These are phyloP conservation scores for Lunasporangiospora selenospora DNA, from an alignment of 192 early-diverging fungal genomes.

Conservation along the genomic window DNA sequence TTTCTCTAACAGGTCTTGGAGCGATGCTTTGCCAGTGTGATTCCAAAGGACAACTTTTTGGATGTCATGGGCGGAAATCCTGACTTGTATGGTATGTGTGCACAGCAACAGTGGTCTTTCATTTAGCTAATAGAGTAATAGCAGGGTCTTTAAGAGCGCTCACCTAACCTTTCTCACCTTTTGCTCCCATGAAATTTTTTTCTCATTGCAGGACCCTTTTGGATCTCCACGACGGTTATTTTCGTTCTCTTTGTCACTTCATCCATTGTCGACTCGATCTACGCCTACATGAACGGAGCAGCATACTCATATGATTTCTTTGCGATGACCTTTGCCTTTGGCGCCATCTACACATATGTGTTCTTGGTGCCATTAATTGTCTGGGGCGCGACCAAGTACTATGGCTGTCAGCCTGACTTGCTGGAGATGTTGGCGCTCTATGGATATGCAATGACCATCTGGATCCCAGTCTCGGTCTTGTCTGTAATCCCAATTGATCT, in stretches of 20 bases:
- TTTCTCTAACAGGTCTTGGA: slow-evolving; percentile 81
- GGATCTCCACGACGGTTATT: slow-evolving; percentile 97
- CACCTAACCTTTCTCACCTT: no score
- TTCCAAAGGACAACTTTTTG: slow-evolving; percentile 80
- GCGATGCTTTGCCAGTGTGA: slow-evolving; percentile 69
- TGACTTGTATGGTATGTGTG: slow-evolving; percentile 88
- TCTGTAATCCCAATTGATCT: slow-evolving; percentile 85
- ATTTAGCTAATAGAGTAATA: no score
- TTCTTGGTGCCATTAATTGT: slow-evolving; percentile 73
- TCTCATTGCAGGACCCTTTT: slow-evolving; percentile 80
- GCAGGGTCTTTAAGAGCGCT: no score
- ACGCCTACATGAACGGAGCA: slow-evolving; percentile 62
- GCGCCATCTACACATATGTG: slow-evolving; percentile 85
- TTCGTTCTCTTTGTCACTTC: slow-evolving; percentile 95
- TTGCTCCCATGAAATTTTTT: no score
- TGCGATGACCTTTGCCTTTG: slow-evolving; percentile 80
- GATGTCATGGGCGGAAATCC: slow-evolving; percentile 84
- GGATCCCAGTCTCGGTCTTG: slow-evolving; percentile 90
- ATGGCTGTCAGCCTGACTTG: slow-evolving; percentile 81
- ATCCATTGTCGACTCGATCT: slow-evolving; percentile 86
- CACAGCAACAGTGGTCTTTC: no score
- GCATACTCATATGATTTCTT: slow-evolving; percentile 81
- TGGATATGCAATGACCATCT: slow-evolving; percentile 92
- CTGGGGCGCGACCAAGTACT: slow-evolving; percentile 87
- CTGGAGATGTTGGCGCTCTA: slow-evolving; percentile 87